Evolutionary conservation across 345 rosid genomes (phyloP), one percentile per base, ranked within the genome.

Genomic region (rapeseed (Brassica napus)): DNA sequence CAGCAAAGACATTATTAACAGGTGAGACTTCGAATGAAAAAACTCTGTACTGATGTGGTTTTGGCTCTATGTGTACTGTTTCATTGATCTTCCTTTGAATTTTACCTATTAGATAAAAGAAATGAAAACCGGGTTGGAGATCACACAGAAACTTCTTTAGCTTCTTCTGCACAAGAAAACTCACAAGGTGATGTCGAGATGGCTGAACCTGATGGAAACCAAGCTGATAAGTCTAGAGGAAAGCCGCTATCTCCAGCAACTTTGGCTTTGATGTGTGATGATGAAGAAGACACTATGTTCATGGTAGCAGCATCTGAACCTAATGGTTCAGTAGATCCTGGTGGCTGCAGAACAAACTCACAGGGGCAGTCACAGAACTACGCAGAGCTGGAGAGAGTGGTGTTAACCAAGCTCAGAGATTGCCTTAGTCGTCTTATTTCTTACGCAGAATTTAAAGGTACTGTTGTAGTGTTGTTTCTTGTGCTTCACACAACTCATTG

Each of bases 221-320:
- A 75, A 78, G 83, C 75, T 63, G 87, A 88, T 77, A 88, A 87
- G 85, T 52, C 23, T 80, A 87, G 77, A 61, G 86, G 74, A 59
- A 88, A 90, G 77, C 97, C 99, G 8, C 86, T 96, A 86, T 96
- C 98, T 77, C 99, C 99, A 57, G 97, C 94, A 80, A 96, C 99
- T 59, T 84, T 96, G 88, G 99, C 93, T 70, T 86, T 96, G 83
- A 96, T 96, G 99, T 96, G 99, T 73, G 97, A 96, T 73, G 97
- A 96, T 83, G 99, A 96, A 81, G 88, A 93, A 77, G 99, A 93
- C 74, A 82, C 97, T 6, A 86, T 95, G 81, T 89, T 92, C 70
- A 87, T 88, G 89, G 84, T 88, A 58, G 85, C 91, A 70, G 84
- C 89, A 74, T 35, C 97, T 84, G 88, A 96, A 60, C 85, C 91